Evolutionary conservation across 1,139 yeast genomes (phyloP), one percentile per base, ranked within the genome.

Genomic region (Scheffersomyces quercinus): DNA sequence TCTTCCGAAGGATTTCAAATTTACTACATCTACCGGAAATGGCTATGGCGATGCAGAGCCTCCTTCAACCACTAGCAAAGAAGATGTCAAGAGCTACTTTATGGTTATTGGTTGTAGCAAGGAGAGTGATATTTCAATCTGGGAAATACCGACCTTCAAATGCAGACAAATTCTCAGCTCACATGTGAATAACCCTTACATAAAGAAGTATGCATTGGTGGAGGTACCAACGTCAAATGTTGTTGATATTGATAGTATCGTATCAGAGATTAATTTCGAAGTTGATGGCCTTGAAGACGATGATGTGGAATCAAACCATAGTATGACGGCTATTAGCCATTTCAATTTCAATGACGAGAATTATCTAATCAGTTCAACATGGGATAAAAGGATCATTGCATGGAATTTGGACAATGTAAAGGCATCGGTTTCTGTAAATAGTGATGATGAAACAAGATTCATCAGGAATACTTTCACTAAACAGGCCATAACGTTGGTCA

Each of bases 61-160:
- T 20, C 8, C 26, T 20, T 6, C 26, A 5, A 3, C 26, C 8
- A 20, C 26, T 6, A 20, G 3, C 26, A 20, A 5, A 20, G 13
- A 37, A 7, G 41, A 37, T 4, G 39, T 9, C 8, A 30, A 29
- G 7, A 29, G 28, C 14, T 67, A 61, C 68, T 59, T 85, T 5
- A 71, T 80, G 11, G 74, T 87, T 39, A 71, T 80, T 13, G 95
- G 93, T 0, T 96, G 95, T 0, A 77, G 82, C 20, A 72, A 77
- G 1, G 75, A 73, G 7, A 65, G 81, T 0, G 85, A 85, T 50
- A 73, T 85, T 8, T 76, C 87, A 0, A 73, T 88, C 0, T 88
- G 96, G 96, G 95, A 88, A 57, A 68, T 88, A 9, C 83, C 88
- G 14, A 72, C 75, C 28, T 68, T 81, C 36, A 81, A 78, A 41